Conservation (phyloP, 2,329 filamentous ascomycete species). For the Thielaviopsis euricoi region DNA sequence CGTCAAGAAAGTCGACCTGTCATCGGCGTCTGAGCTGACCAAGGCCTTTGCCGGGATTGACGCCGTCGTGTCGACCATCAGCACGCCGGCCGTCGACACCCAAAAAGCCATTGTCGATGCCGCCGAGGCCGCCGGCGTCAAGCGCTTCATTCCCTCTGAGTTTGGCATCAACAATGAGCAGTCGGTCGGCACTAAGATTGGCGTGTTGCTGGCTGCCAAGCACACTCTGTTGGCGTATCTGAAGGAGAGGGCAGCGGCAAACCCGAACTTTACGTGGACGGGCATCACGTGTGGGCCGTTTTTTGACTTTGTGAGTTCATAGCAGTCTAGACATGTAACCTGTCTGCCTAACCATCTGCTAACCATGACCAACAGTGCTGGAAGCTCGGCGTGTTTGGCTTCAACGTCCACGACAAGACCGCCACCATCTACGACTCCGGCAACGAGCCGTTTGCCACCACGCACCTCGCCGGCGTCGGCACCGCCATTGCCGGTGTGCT, state of each 20-base stretch:
- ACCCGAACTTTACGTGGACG: constrained; percentile 32
- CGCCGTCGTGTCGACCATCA: constrained; percentile 29
- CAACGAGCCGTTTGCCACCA: constrained; percentile 28
- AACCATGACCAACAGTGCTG: constrained; percentile 18
- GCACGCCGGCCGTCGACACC: constrained; percentile 22
- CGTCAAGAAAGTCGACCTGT: constrained; percentile 31
- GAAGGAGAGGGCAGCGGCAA: constrained; percentile 21
- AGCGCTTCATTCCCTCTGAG: constrained; percentile 45
- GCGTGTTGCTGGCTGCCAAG: constrained; percentile 33
- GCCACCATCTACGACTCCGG: constrained; percentile 33
- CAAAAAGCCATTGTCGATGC: constrained; percentile 36
- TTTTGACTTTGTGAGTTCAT: constrained; percentile 23
- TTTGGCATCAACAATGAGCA: constrained; percentile 24
- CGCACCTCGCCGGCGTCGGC: constrained; percentile 29
- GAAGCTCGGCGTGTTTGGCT: constrained; percentile 23
- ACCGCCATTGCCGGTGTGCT: constrained; percentile 33
- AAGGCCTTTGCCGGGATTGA: constrained; percentile 38
- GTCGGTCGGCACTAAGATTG: constrained; percentile 18
- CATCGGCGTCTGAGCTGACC: constrained; percentile 30
- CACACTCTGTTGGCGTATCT: constrained; percentile 24
- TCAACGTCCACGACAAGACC: constrained; percentile 26
- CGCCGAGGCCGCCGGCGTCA: constrained; percentile 40
- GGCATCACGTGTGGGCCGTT: constrained; percentile 27
- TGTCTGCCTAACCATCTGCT: constrained; percentile 39
- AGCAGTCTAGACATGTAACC: no score